Evolutionary conservation across 225 moss, liverwort and hornwort species (phyloP), one percentile per base, ranked within the genome.

Genomic region (Pseudisothecium myosuroides): DNA sequence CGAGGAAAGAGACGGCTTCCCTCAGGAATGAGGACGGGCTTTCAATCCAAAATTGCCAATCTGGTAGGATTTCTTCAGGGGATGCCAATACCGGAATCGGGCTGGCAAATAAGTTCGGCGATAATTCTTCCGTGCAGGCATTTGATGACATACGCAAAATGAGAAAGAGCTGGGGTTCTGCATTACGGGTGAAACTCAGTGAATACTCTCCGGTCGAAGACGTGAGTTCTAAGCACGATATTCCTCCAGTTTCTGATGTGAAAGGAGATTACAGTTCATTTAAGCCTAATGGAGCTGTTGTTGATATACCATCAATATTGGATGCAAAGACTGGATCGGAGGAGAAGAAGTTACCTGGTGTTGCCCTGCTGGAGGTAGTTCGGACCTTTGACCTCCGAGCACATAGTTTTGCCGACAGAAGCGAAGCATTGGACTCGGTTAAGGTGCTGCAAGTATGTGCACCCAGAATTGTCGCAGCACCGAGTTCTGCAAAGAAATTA

Each of bases 101-200:
- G 23, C 37, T 90, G 77, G 91, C 50, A 81, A 90, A 27, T 55
- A 91, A 85, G 80, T 86, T 90, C 27, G 92, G 89, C 52, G 73
- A 87, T 71, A 94, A 93, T 88, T 93, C 94, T 60, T 94, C 94
- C 52, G 92, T 94, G 41, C 94, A 93, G 88, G 93, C 94, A 36
- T 94, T 94, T 89, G 94, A 94, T 83, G 94, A 94, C 68, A 94
- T 94, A 17, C 94, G 94, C 56, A 93, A 83, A 87, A 83, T 98
- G 89, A 91, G 98, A 41, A 96, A 93, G 90, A 98, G 98, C 88
- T 98, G 98, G 97, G 98, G 98, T 29, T 97, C 96, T 88, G 97
- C 98, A 29, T 89, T 97, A 52, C 93, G 97, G 58, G 94, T 97
- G 52, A 97, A 95, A 91, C 83, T 87, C 36, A 73, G 82, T 85